phyloP scores from a whole-genome alignment of 148 eudicot genomes.

The Amaranthus cruentus region DNA sequence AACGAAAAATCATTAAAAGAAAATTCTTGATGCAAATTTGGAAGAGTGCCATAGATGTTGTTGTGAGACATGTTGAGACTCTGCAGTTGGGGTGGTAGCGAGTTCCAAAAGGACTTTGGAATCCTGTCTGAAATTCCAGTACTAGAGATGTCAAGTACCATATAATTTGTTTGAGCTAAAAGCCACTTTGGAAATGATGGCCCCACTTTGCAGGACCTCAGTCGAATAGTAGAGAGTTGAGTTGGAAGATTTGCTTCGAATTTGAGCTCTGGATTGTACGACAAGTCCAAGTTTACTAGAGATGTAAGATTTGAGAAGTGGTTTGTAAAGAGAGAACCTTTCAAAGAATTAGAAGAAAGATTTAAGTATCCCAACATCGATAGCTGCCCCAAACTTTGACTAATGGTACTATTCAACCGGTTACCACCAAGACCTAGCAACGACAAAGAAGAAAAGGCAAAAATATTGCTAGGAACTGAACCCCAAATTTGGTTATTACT shows the following conservation, averaged over 20 bases:
- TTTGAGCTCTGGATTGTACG: constrained; percentile 18
- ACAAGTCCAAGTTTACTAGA: constrained; percentile 16
- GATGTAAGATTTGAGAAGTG: constrained; percentile 29
- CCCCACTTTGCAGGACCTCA: constrained; percentile 15
- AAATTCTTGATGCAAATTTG: not conserved
- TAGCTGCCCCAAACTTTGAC: constrained; percentile 20
- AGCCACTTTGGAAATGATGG: constrained; percentile 15
- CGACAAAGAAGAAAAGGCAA: constrained; percentile 11
- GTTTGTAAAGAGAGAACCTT: constrained; percentile 18
- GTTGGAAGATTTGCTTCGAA: constrained; percentile 5
- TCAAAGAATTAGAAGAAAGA: constrained; percentile 17
- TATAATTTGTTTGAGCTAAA: constrained; percentile 3
- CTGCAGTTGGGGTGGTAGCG: not conserved
- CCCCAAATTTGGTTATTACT: constrained; percentile 14
- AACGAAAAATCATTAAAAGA: not conserved
- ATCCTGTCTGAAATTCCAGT: constrained; percentile 1
- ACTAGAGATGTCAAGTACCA: constrained; percentile 11
- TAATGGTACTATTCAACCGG: constrained; percentile 15
- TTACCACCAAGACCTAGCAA: constrained; percentile 13
- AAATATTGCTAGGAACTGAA: constrained; percentile 16
- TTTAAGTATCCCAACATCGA: constrained; percentile 17
- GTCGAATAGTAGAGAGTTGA: not conserved
- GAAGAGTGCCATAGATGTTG: constrained; percentile 2
- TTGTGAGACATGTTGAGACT: constrained; percentile 12
- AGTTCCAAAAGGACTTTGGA: constrained; percentile 18